Conservation (phyloP, 108 stramenopile genomes). For the Skeletonema marinoi region DNA sequence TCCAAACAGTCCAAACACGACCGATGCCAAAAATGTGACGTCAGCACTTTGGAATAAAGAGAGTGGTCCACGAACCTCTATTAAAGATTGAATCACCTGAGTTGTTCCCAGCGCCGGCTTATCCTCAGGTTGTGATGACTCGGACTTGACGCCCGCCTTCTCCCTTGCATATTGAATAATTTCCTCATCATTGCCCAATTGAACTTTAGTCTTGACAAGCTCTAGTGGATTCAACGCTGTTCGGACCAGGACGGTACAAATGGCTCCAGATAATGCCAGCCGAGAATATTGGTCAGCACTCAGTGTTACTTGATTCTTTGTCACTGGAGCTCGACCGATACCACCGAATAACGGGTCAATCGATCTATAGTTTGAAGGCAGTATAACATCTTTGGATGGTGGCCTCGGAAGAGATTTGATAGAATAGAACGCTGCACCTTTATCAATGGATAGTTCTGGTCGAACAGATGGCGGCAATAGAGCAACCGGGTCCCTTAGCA, state of each 20-base stretch:
- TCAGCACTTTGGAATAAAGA: conserved; percentile 88
- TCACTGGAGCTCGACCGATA: conserved; percentile 77
- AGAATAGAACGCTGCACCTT: conserved; percentile 40
- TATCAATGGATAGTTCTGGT: conserved; percentile 42
- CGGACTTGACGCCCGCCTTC: conserved; percentile 8
- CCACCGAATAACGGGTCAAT: conserved; percentile 85
- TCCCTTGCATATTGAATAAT: conserved; percentile 48
- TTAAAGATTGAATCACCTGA: conserved; percentile 61
- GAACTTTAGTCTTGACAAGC: conserved; percentile 88
- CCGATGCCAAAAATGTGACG: conserved; percentile 86
- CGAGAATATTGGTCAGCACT: conserved; percentile 71
- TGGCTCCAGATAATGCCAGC: conserved; percentile 77
- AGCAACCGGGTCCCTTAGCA: conserved; percentile 64
- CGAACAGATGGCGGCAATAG: conserved; percentile 62
- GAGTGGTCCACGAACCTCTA: conserved; percentile 65
- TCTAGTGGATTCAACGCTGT: conserved; percentile 87
- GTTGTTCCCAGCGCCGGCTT: conserved; percentile 51
- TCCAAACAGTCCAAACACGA: conserved; percentile 87
- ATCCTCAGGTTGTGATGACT: conserved; percentile 2
- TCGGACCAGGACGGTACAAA: conserved; percentile 83
- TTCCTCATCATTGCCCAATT: conserved; percentile 81
- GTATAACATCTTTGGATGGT: conserved; percentile 11
- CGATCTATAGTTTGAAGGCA: conserved; percentile 67
- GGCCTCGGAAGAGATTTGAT: conserved; percentile 60
- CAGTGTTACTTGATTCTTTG: conserved; percentile 67